Conservation (phyloP, 1,284 basidiomycete species). For the Laetiporus sulphureus region DNA sequence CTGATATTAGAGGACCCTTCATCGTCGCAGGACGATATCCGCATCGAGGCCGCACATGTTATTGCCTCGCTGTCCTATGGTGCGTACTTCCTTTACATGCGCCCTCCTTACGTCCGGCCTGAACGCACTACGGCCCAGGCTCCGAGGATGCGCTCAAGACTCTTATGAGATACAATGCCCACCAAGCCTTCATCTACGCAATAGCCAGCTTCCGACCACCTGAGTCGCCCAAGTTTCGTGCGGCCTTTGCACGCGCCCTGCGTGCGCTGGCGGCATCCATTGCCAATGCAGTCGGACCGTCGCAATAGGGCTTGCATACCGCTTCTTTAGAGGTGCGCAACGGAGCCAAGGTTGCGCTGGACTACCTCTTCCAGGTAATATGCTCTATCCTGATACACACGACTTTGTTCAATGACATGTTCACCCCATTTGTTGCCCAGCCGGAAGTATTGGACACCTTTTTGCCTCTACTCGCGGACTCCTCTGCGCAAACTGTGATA, state of each 20-base stretch:
- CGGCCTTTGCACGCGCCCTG: slow-evolving; percentile 54
- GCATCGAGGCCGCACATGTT: slow-evolving; percentile 67
- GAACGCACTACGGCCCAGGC: too few relatives aligned
- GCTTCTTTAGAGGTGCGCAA: slow-evolving; percentile 37
- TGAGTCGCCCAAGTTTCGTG: slow-evolving; percentile 37
- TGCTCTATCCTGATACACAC: slow-evolving; percentile 17
- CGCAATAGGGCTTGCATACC: slow-evolving; percentile 52
- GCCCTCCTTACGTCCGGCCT: not conserved
- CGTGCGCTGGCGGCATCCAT: slow-evolving; percentile 50
- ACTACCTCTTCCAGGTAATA: slow-evolving; percentile 56
- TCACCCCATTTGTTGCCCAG: slow-evolving; percentile 23
- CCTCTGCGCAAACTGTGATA: slow-evolving; percentile 32
- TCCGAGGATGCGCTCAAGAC: slow-evolving; percentile 52
- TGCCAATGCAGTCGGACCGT: slow-evolving; percentile 59
- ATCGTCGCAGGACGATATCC: slow-evolving; percentile 40
- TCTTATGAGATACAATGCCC: slow-evolving; percentile 49
- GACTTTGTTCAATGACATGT: too few relatives aligned
- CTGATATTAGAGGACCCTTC: slow-evolving; percentile 28
- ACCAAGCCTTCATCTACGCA: slow-evolving; percentile 50
- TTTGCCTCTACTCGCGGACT: slow-evolving; percentile 50
- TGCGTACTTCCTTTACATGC: slow-evolving; percentile 17
- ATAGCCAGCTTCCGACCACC: slow-evolving; percentile 37
- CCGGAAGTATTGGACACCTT: slow-evolving; percentile 56
- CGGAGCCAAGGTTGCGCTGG: slow-evolving; percentile 49
- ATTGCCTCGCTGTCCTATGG: slow-evolving; percentile 68